Evolutionary conservation across 352 stramenopile genomes (phyloP).

Genomic region (Pythium pyrilobum): DNA sequence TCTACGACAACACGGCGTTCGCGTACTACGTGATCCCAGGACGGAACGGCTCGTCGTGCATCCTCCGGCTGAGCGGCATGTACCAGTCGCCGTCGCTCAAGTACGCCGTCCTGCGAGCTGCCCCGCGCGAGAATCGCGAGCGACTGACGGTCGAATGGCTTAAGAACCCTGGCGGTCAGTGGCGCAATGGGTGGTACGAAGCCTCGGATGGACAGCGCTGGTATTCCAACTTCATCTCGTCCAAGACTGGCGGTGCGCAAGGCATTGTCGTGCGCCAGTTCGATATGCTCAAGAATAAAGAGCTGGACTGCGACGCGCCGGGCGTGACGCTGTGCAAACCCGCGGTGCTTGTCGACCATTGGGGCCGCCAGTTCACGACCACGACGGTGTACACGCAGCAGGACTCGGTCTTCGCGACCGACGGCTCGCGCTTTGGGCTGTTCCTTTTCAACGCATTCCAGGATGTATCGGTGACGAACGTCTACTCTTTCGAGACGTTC

Average conservation of each 20-base stretch:
- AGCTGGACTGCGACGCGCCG: not conserved
- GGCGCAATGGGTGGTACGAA: slow-evolving; percentile 28
- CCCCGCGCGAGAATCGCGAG: slow-evolving; percentile 5
- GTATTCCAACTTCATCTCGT: slow-evolving; percentile 17
- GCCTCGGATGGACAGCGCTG: slow-evolving; percentile 1
- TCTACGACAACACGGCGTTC: slow-evolving; percentile 16
- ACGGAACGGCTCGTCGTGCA: slow-evolving; percentile 14
- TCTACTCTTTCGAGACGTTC: slow-evolving; percentile 22
- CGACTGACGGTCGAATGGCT: slow-evolving; percentile 18
- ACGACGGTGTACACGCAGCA: not conserved
- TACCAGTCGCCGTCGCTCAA: slow-evolving; percentile 22
- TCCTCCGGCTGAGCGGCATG: slow-evolving; percentile 15
- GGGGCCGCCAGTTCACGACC: slow-evolving; percentile 5
- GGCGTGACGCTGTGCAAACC: not conserved
- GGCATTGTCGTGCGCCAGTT: slow-evolving; percentile 10
- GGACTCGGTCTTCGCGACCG: slow-evolving; percentile 11
- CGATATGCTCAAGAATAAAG: not conserved
- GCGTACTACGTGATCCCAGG: slow-evolving; percentile 13
- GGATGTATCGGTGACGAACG: not conserved
- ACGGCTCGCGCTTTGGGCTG: slow-evolving; percentile 20
- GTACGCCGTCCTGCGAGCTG: not conserved
- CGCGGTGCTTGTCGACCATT: not conserved
- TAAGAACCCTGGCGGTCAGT: slow-evolving; percentile 8
- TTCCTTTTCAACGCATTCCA: slow-evolving; percentile 17
- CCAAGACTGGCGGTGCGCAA: not conserved